These are phyloP conservation scores for Tuber calosporum DNA, from an alignment of 495 filamentous ascomycete genomes.

Conservation along the genomic window DNA sequence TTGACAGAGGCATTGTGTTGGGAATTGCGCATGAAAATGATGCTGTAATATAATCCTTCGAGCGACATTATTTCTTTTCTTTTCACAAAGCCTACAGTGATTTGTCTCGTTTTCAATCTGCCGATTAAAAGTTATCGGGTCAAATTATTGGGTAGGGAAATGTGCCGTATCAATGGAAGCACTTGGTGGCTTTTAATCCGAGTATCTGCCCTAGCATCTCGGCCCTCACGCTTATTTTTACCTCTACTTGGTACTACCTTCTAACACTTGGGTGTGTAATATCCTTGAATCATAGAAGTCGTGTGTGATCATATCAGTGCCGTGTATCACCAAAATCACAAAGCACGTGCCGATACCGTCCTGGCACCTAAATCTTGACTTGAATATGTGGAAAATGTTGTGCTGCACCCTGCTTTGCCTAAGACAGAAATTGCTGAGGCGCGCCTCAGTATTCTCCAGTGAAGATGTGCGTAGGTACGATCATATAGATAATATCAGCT, in stretches of 20 bases:
- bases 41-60: slow-evolving; percentile 3
- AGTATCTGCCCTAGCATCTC: neutral
- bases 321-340: neutral
- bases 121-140: neutral
- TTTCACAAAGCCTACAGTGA: neutral
- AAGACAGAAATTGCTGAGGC: no score
- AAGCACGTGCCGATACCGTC: neutral
- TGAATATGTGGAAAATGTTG: no score
- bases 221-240: neutral
- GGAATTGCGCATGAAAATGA: neutral
- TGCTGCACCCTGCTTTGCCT: no score
- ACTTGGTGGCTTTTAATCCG: neutral
- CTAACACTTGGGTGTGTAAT: neutral
- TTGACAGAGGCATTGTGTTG: neutral
- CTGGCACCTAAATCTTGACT: neutral
- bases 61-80: neutral
- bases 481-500: no score
- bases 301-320: neutral
- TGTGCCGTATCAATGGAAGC: neutral
- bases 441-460: no score
- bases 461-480: no score
- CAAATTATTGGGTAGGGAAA: neutral
- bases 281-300: neutral
- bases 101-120: neutral
- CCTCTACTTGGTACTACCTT: neutral